These are phyloP conservation scores for Ciborinia camelliae DNA, from an alignment of 2,329 filamentous ascomycete genomes.

Conservation along the genomic window DNA sequence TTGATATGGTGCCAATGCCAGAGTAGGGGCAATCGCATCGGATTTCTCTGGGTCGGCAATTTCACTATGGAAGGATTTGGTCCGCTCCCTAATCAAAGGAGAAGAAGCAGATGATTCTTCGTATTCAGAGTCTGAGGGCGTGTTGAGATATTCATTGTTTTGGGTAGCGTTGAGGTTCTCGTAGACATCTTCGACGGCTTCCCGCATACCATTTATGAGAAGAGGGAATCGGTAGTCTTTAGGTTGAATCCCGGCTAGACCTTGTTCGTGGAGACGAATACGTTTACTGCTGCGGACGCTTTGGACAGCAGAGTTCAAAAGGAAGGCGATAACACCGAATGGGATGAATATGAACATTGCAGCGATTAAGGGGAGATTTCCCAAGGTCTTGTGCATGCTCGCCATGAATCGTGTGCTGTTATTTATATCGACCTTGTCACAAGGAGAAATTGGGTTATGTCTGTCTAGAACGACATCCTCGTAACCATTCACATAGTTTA, in stretches of 20 bases:
- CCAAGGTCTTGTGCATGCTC: slow-evolving; percentile 36
- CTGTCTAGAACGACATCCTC: slow-evolving; percentile 73
- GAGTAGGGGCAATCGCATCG: slow-evolving; percentile 49
- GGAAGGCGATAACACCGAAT: slow-evolving; percentile 65
- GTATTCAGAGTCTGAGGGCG: slow-evolving; percentile 50
- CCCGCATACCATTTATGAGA: slow-evolving; percentile 70
- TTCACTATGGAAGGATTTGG: slow-evolving; percentile 19
- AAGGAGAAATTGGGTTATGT: slow-evolving; percentile 53
- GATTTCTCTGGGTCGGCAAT: slow-evolving; percentile 26
- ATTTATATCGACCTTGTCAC: slow-evolving; percentile 38
- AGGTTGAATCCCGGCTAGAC: slow-evolving; percentile 63
- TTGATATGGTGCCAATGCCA: slow-evolving; percentile 76
- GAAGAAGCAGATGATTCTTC: slow-evolving; percentile 31
- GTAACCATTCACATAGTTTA: slow-evolving; percentile 73
- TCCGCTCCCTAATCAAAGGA: slow-evolving; percentile 18
- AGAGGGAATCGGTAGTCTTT: slow-evolving; percentile 72
- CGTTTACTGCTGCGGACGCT: slow-evolving; percentile 70
- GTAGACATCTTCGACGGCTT: slow-evolving; percentile 63
- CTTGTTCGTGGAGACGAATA: slow-evolving; percentile 72
- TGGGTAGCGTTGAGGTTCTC: slow-evolving; percentile 36
- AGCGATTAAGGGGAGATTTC: slow-evolving; percentile 58
- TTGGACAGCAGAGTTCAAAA: slow-evolving; percentile 74
- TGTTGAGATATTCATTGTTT: slow-evolving; percentile 66
- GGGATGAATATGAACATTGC: slow-evolving; percentile 70
- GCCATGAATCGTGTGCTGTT: slow-evolving; percentile 30